Evolutionary conservation across 1,284 basidiomycete species (phyloP).

Genomic region (Apiotrichum akiyoshidainum): DNA sequence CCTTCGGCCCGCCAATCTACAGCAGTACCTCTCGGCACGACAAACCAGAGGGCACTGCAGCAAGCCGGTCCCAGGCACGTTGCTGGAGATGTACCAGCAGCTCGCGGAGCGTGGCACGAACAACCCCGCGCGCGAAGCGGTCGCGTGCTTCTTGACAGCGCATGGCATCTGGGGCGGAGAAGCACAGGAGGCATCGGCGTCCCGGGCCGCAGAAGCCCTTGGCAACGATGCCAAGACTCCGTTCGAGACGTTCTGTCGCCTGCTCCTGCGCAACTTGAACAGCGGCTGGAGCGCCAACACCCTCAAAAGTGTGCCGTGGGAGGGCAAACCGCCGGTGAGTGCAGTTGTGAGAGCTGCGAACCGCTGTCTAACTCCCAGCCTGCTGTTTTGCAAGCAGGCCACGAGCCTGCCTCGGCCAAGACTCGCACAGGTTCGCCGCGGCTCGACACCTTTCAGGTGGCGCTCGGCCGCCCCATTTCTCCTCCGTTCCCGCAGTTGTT

Average conservation of each 20-base stretch:
- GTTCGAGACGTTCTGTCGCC: conserved; percentile 26
- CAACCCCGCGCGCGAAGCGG: conserved; percentile 19
- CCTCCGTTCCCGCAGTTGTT: not conserved
- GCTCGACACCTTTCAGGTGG: not conserved
- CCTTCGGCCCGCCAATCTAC: conserved; percentile 15
- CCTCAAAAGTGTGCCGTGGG: conserved; percentile 30
- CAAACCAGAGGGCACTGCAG: not conserved
- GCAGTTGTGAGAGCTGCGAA: not conserved
- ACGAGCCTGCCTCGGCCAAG: no score
- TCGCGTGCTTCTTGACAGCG: conserved; percentile 23
- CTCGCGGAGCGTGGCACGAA: conserved; percentile 19
- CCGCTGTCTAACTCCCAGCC: no score
- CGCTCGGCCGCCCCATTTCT: not conserved
- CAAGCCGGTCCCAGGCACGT: not conserved
- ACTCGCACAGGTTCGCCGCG: no score
- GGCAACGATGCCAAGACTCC: not conserved
- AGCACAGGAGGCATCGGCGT: not conserved
- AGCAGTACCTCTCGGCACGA: conserved; percentile 6
- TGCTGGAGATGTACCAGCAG: conserved; percentile 25
- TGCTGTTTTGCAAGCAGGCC: not conserved
- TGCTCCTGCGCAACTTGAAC: conserved; percentile 40
- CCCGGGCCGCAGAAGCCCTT: not conserved
- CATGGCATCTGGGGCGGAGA: conserved; percentile 11
- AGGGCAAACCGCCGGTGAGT: not conserved
- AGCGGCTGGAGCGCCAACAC: conserved; percentile 38